phyloP scores from a whole-genome alignment of 176 grass and related monocot genomes.

The Carex kokanica region DNA sequence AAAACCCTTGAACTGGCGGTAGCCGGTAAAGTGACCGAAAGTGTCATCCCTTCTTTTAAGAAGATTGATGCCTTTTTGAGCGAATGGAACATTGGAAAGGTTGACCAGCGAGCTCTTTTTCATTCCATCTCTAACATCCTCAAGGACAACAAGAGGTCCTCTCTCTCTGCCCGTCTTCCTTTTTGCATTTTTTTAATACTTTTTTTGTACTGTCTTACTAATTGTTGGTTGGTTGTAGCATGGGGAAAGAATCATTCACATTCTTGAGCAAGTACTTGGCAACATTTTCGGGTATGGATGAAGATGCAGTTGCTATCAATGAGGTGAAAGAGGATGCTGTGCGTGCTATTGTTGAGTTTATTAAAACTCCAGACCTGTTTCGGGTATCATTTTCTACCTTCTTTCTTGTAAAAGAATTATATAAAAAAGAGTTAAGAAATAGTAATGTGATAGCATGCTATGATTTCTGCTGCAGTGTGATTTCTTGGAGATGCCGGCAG shows the following conservation, averaged over 20 bases:
- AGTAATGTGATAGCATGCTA: constrained; percentile 7
- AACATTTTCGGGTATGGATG: constrained; percentile 49
- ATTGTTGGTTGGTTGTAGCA: constrained; percentile 41
- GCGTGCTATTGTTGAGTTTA: constrained; percentile 64
- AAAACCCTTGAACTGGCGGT: constrained; percentile 67
- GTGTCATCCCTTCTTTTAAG: constrained; percentile 69
- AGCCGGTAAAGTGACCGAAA: constrained; percentile 52
- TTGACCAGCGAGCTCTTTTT: constrained; percentile 72
- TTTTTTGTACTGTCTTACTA: not conserved
- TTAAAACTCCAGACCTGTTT: constrained; percentile 60
- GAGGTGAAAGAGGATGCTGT: constrained; percentile 76
- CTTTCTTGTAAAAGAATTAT: not conserved
- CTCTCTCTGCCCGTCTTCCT: not conserved
- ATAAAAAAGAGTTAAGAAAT: not conserved
- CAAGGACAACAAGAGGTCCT: constrained; percentile 77
- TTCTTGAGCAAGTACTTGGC: constrained; percentile 80
- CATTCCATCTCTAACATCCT: constrained; percentile 52
- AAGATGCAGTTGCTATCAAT: constrained; percentile 48
- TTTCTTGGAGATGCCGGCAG: constrained; percentile 73
- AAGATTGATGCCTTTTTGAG: constrained; percentile 64
- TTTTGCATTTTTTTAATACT: not conserved
- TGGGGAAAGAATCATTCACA: constrained; percentile 70
- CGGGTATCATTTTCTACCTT: constrained; percentile 43
- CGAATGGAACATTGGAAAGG: constrained; percentile 68
- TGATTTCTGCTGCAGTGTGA: constrained; percentile 63